Percentiles rank a stretch among this genome's conserved stretches.
These are phyloP conservation scores for Calocybe indica DNA, from an alignment of 768 basidiomycete genomes.

Conservation along the genomic window DNA sequence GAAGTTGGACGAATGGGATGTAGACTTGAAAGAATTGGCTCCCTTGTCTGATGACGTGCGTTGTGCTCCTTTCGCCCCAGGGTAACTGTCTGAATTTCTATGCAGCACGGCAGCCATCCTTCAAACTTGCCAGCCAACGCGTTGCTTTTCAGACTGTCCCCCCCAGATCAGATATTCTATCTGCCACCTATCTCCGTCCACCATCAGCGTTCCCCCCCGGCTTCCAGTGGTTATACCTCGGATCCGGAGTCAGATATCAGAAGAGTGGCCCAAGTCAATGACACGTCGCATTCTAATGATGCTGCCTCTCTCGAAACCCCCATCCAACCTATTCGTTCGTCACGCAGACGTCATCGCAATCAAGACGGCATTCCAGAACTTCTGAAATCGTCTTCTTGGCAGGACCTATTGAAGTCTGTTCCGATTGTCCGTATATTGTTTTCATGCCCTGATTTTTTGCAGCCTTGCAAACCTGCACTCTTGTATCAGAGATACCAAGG, in stretches of 20 bases:
- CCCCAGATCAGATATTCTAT: slow-evolving; percentile 56
- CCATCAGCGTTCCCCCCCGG: slow-evolving; percentile 45
- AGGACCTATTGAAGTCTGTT: slow-evolving; percentile 68
- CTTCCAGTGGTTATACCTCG: slow-evolving; percentile 58
- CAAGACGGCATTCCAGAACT: slow-evolving; percentile 44
- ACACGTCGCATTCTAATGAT: slow-evolving; percentile 2
- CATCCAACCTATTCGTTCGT: slow-evolving; percentile 1
- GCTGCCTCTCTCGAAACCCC: slow-evolving; percentile 4
- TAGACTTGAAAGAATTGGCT: slow-evolving; percentile 52
- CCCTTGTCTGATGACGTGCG: slow-evolving; percentile 61
- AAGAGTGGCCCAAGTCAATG: slow-evolving; percentile 29
- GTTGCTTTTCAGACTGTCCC: slow-evolving; percentile 59
- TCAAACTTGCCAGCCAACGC: slow-evolving; percentile 65
- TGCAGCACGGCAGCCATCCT: slow-evolving; percentile 23
- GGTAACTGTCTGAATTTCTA: slow-evolving; percentile 9
- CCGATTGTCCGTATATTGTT: slow-evolving; percentile 2
- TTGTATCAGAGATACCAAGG: slow-evolving; percentile 43
- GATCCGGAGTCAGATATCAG: slow-evolving; percentile 60
- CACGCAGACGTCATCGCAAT: slow-evolving; percentile 26
- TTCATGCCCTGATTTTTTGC: slow-evolving; percentile 1
- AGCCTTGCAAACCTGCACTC: slow-evolving; percentile 53
- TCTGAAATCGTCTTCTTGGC: slow-evolving; percentile 15
- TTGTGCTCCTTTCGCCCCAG: slow-evolving; percentile 4
- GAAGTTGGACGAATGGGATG: slow-evolving; percentile 60
- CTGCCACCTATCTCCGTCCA: slow-evolving; percentile 32